These are phyloP conservation scores for Entomortierella chlamydospora DNA, from an alignment of 192 early-diverging fungal genomes.

Conservation along the genomic window DNA sequence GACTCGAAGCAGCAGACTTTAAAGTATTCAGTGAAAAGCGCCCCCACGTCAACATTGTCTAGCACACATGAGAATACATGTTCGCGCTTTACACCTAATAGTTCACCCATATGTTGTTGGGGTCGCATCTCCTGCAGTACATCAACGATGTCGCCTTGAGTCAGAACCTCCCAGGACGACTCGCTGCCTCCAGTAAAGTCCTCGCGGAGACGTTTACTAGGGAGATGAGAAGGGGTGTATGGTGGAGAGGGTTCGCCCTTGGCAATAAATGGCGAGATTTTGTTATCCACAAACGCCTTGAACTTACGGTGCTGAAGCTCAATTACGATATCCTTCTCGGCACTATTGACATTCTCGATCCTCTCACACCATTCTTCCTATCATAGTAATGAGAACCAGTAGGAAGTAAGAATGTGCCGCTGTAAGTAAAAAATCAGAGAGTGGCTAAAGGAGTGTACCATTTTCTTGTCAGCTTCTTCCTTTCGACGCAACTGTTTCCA, in stretches of 20 bases:
- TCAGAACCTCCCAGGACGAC: conserved; percentile 45
- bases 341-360: conserved; percentile 23
- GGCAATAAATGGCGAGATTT: conserved; percentile 31
- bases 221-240: conserved; percentile 28
- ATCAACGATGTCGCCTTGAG: conserved; percentile 37
- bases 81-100: conserved; percentile 25
- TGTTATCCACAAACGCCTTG: conserved; percentile 29
- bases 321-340: conserved; percentile 38
- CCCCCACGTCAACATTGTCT: conserved; percentile 33
- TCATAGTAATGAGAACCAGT: conserved; percentile 9
- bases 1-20: conserved; percentile 32
- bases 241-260: conserved; percentile 37
- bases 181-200: conserved; percentile 37
- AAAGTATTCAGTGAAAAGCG: conserved; percentile 35
- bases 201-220: conserved; percentile 35
- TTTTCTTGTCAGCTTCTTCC: conserved; percentile 36
- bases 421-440: conserved; percentile 1
- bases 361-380: conserved; percentile 35
- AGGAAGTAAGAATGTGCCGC: conserved; percentile 15
- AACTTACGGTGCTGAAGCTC: conserved; percentile 28
- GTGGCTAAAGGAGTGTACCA: conserved; percentile 16
- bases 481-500: conserved; percentile 33
- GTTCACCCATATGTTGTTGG: conserved; percentile 30
- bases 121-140: conserved; percentile 35
- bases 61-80: conserved; percentile 36